These are phyloP conservation scores for Sugiyamaella smithiae DNA, from an alignment of 805 yeast species.

Conservation along the genomic window DNA sequence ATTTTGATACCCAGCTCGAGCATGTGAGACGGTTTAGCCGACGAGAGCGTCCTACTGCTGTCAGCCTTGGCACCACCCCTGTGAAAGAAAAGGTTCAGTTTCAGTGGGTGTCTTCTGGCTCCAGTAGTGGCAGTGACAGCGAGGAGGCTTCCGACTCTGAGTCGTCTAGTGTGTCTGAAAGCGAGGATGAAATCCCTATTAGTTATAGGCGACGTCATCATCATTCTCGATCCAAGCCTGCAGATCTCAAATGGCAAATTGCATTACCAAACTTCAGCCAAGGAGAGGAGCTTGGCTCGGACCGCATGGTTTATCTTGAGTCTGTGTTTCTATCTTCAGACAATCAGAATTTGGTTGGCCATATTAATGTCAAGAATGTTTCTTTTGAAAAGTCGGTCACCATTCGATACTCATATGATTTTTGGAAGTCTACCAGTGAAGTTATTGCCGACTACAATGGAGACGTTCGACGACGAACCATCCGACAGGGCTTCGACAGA, in stretches of 20 bases:
- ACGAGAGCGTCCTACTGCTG: conserved; percentile 72
- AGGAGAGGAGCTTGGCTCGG: conserved; percentile 16
- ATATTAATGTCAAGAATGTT: conserved; percentile 73
- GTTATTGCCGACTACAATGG: conserved; percentile 59
- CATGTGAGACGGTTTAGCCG: conserved; percentile 70
- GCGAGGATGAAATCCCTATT: conserved; percentile 19
- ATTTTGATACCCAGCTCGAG: conserved; percentile 60
- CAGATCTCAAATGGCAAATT: conserved; percentile 30
- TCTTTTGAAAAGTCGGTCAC: conserved; percentile 65
- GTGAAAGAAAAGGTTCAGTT: conserved; percentile 32
- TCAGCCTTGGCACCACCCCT: conserved; percentile 68
- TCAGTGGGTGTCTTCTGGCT: conserved; percentile 13
- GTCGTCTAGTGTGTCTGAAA: conserved; percentile 13
- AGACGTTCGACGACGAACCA: conserved; percentile 40
- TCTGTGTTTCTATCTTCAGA: conserved; percentile 57
- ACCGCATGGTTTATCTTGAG: conserved; percentile 58
- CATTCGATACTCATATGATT: conserved; percentile 70
- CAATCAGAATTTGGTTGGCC: conserved; percentile 60
- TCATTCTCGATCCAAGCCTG: conserved; percentile 3
- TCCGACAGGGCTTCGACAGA: conserved; percentile 49
- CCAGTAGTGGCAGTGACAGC: conserved; percentile 8
- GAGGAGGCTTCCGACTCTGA: conserved; percentile 28
- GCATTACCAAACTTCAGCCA: conserved; percentile 33
- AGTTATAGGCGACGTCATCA: background rate
- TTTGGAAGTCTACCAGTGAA: conserved; percentile 74